A percentile compares a stretch with the other conserved stretches of the same genome.
phyloP scores from a whole-genome alignment of 1,284 basidiomycete species.

The Testicularia cyperi region DNA sequence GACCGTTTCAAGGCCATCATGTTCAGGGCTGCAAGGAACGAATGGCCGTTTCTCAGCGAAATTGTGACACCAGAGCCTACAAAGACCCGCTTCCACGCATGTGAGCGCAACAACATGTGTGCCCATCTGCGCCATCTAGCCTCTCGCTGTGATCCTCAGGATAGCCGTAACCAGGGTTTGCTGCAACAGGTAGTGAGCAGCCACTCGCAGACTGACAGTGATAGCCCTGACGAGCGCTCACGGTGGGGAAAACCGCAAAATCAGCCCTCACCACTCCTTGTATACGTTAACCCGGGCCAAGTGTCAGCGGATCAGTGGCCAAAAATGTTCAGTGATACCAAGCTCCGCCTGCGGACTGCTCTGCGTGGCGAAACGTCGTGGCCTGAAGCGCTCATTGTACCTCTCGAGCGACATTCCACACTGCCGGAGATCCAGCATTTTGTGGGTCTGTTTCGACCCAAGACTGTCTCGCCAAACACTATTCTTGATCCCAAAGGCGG shows the following conservation, averaged over 20 bases:
- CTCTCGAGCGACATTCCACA: constrained; percentile 79
- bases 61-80: constrained; percentile 69
- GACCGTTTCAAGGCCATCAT: constrained; percentile 81
- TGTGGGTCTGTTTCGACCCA: constrained; percentile 69
- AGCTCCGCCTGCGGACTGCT: constrained; percentile 60
- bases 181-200: constrained; percentile 14
- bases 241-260: constrained; percentile 16
- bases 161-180: background rate
- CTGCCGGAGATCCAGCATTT: constrained; percentile 79
- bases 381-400: constrained; percentile 56
- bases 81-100: constrained; percentile 82
- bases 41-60: constrained; percentile 68
- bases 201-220: constrained; percentile 18
- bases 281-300: constrained; percentile 41
- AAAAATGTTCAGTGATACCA: constrained; percentile 66
- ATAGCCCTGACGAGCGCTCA: constrained; percentile 6
- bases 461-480: constrained; percentile 36
- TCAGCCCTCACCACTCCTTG: constrained; percentile 19
- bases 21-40: constrained; percentile 65
- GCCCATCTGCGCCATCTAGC: constrained; percentile 3
- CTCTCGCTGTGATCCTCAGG: constrained; percentile 13
- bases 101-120: constrained; percentile 79
- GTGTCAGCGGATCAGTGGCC: constrained; percentile 66
- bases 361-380: constrained; percentile 18
- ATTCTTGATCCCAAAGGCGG: constrained; percentile 30